Evolutionary conservation across 768 basidiomycete genomes (phyloP), one percentile per base, ranked within the genome.

Genomic region (Calocera viscosa): DNA sequence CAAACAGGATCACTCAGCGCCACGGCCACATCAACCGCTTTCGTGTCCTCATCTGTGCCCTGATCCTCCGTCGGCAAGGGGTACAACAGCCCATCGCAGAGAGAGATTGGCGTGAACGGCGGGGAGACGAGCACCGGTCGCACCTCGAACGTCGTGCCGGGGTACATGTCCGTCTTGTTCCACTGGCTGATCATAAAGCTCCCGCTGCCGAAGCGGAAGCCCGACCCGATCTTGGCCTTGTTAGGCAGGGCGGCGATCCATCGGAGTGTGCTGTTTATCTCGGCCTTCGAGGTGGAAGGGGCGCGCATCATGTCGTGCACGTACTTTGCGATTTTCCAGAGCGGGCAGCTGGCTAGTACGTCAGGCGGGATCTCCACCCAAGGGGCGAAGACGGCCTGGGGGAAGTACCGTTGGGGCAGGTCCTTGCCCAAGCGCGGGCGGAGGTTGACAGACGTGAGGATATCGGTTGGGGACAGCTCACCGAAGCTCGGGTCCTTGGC

Each of bases 391-490:
- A 69, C 34, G 32, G 64, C 70, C 28, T 71, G 70, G 38, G 69
- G 67, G 47, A 70, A 69, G 68, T 71, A 72, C 7, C 64, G 47
- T 1, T 65, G 47, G 10, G 69, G 67, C 14, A 72, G 65, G 26
- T 12, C n/a, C 11, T 66, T 49, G 2, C 64, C 34, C 22, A 38
- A 32, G 32, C 11, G 49, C 12, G 28, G 12, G n/a, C 71, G 71
- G n/a, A 70, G 47, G 64, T 72, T 70, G 66, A 70, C 67, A 17
- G 72, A 66, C 34, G 69, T 66, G 39, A 70, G 69, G 53, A 72
- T 67, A 49, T 68, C 53, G 16, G 68, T 64, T 26, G 24, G 63
- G 16, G 64, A 66, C 12, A 64, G 32, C 19, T 35, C 41, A 2
- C 65, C 67, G 24, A 43, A 26, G n/a, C 30, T 17, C 24, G 63